Evolutionary conservation across 352 stramenopile genomes (phyloP).

Genomic region (Phytophthora hibernalis): DNA sequence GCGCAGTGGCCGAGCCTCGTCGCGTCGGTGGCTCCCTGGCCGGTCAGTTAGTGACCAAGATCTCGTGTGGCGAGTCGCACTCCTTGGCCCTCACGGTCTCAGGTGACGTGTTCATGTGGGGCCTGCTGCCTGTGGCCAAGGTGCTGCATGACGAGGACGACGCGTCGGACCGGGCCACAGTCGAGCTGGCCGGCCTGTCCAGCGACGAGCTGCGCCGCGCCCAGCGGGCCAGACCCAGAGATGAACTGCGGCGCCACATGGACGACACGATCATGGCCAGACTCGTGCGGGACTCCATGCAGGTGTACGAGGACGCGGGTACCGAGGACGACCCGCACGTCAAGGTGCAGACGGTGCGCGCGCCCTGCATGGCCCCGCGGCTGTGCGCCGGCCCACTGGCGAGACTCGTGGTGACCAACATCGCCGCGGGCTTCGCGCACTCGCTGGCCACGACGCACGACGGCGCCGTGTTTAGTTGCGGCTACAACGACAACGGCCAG

Average conservation of each 20-base stretch:
- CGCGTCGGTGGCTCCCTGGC: constrained; percentile 57
- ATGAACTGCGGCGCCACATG: constrained; percentile 38
- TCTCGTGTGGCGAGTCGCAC: constrained; percentile 82
- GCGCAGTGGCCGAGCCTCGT: constrained; percentile 37
- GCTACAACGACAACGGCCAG: constrained; percentile 89
- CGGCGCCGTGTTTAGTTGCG: constrained; percentile 71
- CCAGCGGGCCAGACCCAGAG: constrained; percentile 32
- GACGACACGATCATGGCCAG: constrained; percentile 64
- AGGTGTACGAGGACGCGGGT: constrained; percentile 61
- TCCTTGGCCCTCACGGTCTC: constrained; percentile 64
- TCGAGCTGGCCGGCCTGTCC: constrained; percentile 64
- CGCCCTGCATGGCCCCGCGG: constrained; percentile 57
- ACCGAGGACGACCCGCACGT: constrained; percentile 31
- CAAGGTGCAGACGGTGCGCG: constrained; percentile 66
- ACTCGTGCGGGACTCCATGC: constrained; percentile 71
- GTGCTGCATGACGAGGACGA: constrained; percentile 50
- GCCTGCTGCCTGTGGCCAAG: constrained; percentile 66
- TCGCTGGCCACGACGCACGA: constrained; percentile 65
- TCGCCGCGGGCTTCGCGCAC: constrained; percentile 80
- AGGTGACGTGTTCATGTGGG: constrained; percentile 83
- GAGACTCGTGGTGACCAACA: constrained; percentile 54
- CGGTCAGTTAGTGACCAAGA: constrained; percentile 67
- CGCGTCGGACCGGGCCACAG: constrained; percentile 58
- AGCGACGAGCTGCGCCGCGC: constrained; percentile 32
- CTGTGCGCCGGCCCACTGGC: constrained; percentile 29